Evolutionary conservation across 495 filamentous ascomycete genomes (phyloP).

Genomic region (Glutinoglossum americanum): DNA sequence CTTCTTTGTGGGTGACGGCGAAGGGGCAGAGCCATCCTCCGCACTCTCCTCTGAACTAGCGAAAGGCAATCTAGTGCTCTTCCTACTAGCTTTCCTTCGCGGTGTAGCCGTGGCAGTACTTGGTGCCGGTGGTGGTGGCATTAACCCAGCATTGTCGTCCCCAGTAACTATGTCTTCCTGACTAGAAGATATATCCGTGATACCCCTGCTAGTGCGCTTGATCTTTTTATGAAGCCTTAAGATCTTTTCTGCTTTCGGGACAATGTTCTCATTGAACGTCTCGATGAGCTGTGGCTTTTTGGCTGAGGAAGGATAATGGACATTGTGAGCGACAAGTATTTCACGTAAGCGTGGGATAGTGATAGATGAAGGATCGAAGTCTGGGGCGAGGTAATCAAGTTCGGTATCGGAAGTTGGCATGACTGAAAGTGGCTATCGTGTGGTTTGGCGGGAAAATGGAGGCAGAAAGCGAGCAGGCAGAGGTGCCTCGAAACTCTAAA

Average conservation of each 20-base stretch:
- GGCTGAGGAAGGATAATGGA: slow-evolving; percentile 60
- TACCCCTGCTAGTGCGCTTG: slow-evolving; percentile 63
- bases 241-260: slow-evolving; percentile 55
- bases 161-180: slow-evolving; percentile 27
- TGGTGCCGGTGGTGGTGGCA: slow-evolving; percentile 21
- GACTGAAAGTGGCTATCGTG: not conserved
- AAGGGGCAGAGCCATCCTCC: slow-evolving; percentile 1
- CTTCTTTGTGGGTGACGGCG: slow-evolving; percentile 7
- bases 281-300: slow-evolving; percentile 79
- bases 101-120: not conserved
- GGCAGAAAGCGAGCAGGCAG: not conserved
- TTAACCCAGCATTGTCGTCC: slow-evolving; percentile 22
- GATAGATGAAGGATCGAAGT: slow-evolving; percentile 62
- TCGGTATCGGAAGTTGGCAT: slow-evolving; percentile 23
- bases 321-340: slow-evolving; percentile 69
- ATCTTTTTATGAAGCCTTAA: slow-evolving; percentile 51
- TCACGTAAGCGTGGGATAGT: slow-evolving; percentile 73
- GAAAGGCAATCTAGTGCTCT: slow-evolving; percentile 20
- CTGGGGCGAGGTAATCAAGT: slow-evolving; percentile 59
- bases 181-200: slow-evolving; percentile 50
- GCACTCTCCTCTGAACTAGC: slow-evolving; percentile 21
- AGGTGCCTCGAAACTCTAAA: no score
- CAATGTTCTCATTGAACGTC: slow-evolving; percentile 58
- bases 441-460: not conserved
- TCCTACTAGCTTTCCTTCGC: slow-evolving; percentile 19